phyloP scores from a whole-genome alignment of 2,329 filamentous ascomycete species.

The Neoarthrinium moseri region DNA sequence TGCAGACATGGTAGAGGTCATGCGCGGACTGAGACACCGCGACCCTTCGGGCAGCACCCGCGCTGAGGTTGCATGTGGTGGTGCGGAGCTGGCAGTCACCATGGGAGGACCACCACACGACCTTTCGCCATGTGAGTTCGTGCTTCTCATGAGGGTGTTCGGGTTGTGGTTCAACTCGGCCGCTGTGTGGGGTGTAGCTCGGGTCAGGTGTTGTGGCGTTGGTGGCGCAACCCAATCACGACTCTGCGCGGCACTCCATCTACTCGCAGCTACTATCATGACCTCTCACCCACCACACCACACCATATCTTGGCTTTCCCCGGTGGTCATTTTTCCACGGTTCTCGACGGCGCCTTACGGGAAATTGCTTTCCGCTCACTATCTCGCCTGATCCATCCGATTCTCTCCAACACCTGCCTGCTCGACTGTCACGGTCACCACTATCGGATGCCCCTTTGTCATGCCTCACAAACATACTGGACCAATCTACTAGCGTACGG shows the following conservation, averaged over 20 bases:
- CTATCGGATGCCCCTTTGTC: no score
- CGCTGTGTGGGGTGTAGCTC: background rate
- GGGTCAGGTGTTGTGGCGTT: slow-evolving; percentile 6
- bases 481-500: no score
- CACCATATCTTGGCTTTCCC: background rate
- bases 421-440: no score
- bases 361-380: no score
- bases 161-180: background rate
- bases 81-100: background rate
- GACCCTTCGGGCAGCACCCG: background rate
- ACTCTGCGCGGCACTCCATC: slow-evolving; percentile 3
- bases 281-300: background rate
- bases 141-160: background rate
- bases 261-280: background rate
- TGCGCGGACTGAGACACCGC: background rate
- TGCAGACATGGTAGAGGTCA: no score
- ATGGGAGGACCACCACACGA: background rate
- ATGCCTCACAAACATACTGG: no score
- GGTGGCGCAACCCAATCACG: slow-evolving; percentile 10
- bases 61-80: background rate
- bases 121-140: background rate
- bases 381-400: no score
- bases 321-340: no score
- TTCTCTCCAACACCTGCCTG: no score
- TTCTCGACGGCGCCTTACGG: no score